Base-by-base conservation (phyloP, 306 rosid genomes). In the Begonia masoniana region DNA sequence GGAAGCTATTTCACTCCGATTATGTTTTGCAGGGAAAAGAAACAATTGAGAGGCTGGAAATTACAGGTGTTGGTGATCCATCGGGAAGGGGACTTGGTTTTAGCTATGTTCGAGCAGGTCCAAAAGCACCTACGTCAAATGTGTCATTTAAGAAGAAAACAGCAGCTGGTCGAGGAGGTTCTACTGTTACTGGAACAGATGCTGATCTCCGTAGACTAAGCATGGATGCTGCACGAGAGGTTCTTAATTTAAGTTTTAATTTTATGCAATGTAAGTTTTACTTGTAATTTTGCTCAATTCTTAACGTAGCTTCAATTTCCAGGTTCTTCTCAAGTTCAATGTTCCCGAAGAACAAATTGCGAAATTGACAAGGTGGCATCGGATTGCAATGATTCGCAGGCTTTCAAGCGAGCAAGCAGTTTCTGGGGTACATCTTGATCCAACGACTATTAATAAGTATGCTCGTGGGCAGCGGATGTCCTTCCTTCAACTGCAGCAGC, bases 221-320 rank as follows among this genome's bases (percentile, higher is more conserved):
- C 91, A 91, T 91, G 97, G 96, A 91, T 70, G 97, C 97, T 59
- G 97, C 97, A 52, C 69, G 95, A 50, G 97, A 91, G 96, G 97
- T 87, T 58, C 35, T 26, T 26, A 26, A 26, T 26, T 26, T 41
- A 15, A 43, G 41, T 13, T 50, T 50, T 35, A 41, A 36, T 19
- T 59, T 15, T 59, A 36, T 13, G 15, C 15, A 13, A 50, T 50
- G 0, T 45, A 45, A 45, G 13, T 45, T 62, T 17, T 45, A 39
- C 23, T 3, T 48, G 7, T 0, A 6, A 17, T 14, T 48, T 55
- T 17, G 36, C 16, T 47, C 62, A 26, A 31, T 57, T 64, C 51
- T 64, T 58, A 36, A 54, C 46, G 55, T 6, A 68, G 57, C 49
- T 52, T 50, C 65, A 47, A 56, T 62, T 47, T 59, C 41, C 78